These are phyloP conservation scores for Wickerhamiella shivajii DNA, from an alignment of 805 yeast genomes.

Conservation along the genomic window DNA sequence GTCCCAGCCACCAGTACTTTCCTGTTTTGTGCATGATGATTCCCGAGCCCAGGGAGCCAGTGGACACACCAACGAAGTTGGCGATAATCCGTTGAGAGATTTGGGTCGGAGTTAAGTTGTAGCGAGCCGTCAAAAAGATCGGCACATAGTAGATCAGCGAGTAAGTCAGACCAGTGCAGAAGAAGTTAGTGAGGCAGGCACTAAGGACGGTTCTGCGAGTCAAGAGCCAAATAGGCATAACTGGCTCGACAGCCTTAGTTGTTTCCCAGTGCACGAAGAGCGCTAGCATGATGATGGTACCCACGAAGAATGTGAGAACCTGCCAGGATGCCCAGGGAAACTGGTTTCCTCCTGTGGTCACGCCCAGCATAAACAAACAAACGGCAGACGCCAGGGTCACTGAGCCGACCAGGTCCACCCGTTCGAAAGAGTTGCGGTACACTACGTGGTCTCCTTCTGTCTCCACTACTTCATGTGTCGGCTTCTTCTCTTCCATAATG, in stretches of 20 bases:
- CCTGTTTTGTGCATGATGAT: slow-evolving; percentile 54
- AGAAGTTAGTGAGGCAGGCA: slow-evolving; percentile 55
- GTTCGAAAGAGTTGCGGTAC: slow-evolving; percentile 32
- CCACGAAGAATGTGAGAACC: slow-evolving; percentile 3
- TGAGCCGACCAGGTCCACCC: slow-evolving; percentile 59
- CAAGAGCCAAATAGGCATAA: slow-evolving; percentile 48
- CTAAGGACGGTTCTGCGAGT: slow-evolving; percentile 45
- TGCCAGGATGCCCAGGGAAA: slow-evolving; percentile 30
- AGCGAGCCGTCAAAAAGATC: slow-evolving; percentile 54
- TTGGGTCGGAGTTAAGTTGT: slow-evolving; percentile 57
- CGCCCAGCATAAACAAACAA: slow-evolving; percentile 44
- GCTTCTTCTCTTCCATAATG: slow-evolving; percentile 12
- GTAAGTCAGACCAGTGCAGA: slow-evolving; percentile 53
- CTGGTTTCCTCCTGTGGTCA: slow-evolving; percentile 51
- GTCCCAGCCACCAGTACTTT: slow-evolving; percentile 37
- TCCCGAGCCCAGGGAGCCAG: slow-evolving; percentile 57
- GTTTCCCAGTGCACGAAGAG: slow-evolving; percentile 39
- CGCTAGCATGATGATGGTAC: slow-evolving; percentile 24
- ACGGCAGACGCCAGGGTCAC: slow-evolving; percentile 42
- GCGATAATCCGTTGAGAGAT: slow-evolving; percentile 37
- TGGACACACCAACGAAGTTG: slow-evolving; percentile 52
- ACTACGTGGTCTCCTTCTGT: slow-evolving; percentile 21
- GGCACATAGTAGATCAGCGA: slow-evolving; percentile 58
- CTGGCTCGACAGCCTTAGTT: slow-evolving; percentile 44
- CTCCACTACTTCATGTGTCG: slow-evolving; percentile 20